Evolutionary conservation across 805 yeast species (phyloP).

Genomic region (Candida krabiensis): DNA sequence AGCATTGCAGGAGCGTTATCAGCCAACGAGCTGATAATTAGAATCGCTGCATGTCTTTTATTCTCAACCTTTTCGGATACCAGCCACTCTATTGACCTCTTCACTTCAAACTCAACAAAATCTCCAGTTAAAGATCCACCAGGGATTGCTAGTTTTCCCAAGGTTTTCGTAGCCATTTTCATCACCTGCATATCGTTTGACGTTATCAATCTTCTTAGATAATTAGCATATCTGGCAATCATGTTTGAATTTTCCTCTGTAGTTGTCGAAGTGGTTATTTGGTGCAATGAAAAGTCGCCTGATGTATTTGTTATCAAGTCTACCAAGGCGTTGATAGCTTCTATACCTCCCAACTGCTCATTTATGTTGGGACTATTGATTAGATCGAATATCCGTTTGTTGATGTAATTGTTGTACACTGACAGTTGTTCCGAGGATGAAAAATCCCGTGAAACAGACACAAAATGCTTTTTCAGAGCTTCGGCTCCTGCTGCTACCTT

Average conservation of each 20-base stretch:
- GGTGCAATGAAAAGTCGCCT: slow-evolving; percentile 29
- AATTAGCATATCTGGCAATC: slow-evolving; percentile 89
- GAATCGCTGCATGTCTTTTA: slow-evolving; percentile 87
- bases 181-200: slow-evolving; percentile 82
- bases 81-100: slow-evolving; percentile 86
- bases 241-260: slow-evolving; percentile 80
- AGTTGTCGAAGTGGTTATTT: slow-evolving; percentile 34
- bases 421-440: slow-evolving; percentile 78
- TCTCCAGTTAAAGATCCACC: slow-evolving; percentile 90
- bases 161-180: slow-evolving; percentile 80
- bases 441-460: slow-evolving; percentile 70
- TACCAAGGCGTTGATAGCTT: slow-evolving; percentile 85
- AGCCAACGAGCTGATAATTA: slow-evolving; percentile 81
- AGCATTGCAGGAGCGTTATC: slow-evolving; percentile 82
- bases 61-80: slow-evolving; percentile 84
- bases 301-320: slow-evolving; percentile 74
- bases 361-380: slow-evolving; percentile 70
- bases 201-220: slow-evolving; percentile 74
- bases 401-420: slow-evolving; percentile 79
- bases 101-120: slow-evolving; percentile 89
- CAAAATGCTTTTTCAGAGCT: slow-evolving; percentile 68
- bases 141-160: slow-evolving; percentile 86
- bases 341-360: slow-evolving; percentile 85
- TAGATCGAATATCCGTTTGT: slow-evolving; percentile 82
- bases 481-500: slow-evolving; percentile 58